Evolutionary conservation across 2,329 filamentous ascomycete genomes (phyloP).

Genomic region (Mycosphaerella sp.): DNA sequence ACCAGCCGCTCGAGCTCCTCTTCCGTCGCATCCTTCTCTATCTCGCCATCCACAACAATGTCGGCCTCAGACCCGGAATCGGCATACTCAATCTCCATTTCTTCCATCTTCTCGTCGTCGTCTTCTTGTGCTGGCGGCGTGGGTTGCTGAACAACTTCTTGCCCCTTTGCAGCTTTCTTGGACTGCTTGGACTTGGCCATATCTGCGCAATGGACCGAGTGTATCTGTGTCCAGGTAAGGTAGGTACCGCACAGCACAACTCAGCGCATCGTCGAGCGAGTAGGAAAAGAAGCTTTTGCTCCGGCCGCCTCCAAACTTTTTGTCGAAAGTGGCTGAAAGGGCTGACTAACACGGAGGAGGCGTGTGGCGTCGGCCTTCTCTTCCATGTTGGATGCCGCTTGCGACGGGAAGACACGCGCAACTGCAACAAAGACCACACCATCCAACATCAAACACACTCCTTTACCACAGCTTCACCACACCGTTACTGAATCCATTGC

Average conservation of each 20-base stretch:
- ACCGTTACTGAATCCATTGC: background rate
- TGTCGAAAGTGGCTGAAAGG: background rate
- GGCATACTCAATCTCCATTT: background rate
- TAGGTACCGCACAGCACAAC: background rate
- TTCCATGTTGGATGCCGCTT: too few relatives aligned
- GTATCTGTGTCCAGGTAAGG: background rate
- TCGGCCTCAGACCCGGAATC: conserved; percentile 31
- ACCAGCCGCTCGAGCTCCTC: conserved; percentile 63
- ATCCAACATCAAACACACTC: too few relatives aligned
- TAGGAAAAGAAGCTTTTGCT: background rate
- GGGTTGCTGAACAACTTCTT: conserved; percentile 18
- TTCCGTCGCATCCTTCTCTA: conserved; percentile 30
- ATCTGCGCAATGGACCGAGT: background rate
- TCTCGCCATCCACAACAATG: conserved; percentile 25
- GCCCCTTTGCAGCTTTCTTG: conserved; percentile 7
- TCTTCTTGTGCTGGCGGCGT: conserved; percentile 18
- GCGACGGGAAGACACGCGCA: too few relatives aligned
- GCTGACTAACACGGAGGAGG: background rate
- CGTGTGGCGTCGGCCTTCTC: too few relatives aligned
- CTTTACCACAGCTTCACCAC: too few relatives aligned
- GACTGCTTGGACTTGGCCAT: conserved; percentile 19
- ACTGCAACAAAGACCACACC: background rate
- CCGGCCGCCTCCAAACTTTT: background rate
- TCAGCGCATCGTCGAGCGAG: background rate
- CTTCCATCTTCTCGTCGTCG: conserved; percentile 21